Percentiles rank a stretch among this genome's conserved stretches.
Evolutionary conservation across 768 basidiomycete species (phyloP).

Genomic region (Termitomyces sp.): DNA sequence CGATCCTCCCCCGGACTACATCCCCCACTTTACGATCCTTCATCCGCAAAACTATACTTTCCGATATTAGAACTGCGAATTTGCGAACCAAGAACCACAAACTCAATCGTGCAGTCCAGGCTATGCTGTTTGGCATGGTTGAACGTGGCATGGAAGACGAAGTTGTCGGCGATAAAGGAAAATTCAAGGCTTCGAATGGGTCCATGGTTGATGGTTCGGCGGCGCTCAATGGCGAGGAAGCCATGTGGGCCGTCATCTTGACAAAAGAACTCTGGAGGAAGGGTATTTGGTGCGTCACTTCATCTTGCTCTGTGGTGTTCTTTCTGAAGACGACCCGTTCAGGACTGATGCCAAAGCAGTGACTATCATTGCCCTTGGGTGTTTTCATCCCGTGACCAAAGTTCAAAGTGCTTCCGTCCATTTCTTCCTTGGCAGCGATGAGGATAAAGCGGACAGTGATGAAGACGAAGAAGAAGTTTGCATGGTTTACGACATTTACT

Average conservation of each 20-base stretch:
- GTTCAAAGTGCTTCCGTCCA: constrained; percentile 93
- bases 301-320: background rate
- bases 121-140: constrained; percentile 94
- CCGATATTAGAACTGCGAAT: constrained; percentile 91
- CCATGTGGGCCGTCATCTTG: constrained; percentile 95
- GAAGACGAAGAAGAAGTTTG: constrained; percentile 60
- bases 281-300: constrained; percentile 64
- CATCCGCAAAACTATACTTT: constrained; percentile 90
- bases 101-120: constrained; percentile 92
- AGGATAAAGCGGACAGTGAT: constrained; percentile 67
- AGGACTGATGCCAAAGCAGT: constrained; percentile 92
- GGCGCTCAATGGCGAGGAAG: constrained; percentile 65
- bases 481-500: background rate
- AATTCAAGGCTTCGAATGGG: constrained; percentile 39
- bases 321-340: background rate
- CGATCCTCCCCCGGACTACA: constrained; percentile 89
- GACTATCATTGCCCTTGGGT: constrained; percentile 85
- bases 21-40: constrained; percentile 78
- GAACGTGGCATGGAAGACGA: constrained; percentile 86
- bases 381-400: constrained; percentile 90
- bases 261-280: constrained; percentile 95
- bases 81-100: constrained; percentile 87
- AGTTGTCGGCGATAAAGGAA: constrained; percentile 81
- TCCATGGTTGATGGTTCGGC: constrained; percentile 32
- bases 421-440: constrained; percentile 92